Base-by-base conservation (phyloP, 2,329 filamentous ascomycete species). In the Pseudogymnoascus pannorum region DNA sequence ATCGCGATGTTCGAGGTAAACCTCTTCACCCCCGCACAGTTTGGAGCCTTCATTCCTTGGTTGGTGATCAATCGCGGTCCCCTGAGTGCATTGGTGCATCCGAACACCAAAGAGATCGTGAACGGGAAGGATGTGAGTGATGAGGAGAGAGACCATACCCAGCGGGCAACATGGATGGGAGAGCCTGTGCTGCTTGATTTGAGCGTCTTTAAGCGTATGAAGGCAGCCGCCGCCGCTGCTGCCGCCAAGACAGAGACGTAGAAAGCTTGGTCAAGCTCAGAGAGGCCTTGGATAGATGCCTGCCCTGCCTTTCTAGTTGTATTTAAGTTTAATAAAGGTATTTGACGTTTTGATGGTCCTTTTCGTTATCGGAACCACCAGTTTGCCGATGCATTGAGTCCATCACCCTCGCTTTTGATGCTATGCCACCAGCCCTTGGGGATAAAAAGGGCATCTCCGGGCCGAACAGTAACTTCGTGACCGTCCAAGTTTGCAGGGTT, bases 1-100 rank as follows among this genome's bases (percentile, higher is more conserved):
- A 74, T 91, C 0, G 88, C 86, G 59, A 96, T 96, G 91, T 96
- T 96, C 69, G 92, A 97, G 75, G 91, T 96, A 51, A 95, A 95
- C 67, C 51, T 96, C 18, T 91, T 93, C 72, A 91, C 87, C 0
- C 92, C 92, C 0, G 86, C 85, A 2, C 89, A 96, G 72, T 96
- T 96, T 70, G 92, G 92, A 0, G 92, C 92, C 0, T 95, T 96
- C 69, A 77, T 97, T 38, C 82, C 90, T 0, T 96, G 92, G 92
- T 76, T 96, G 29, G 82, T 90, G 29, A 84, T 96, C 62, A 87
- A 92, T 74, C 81, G 92, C 4, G 92, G 92, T 0, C 89, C 90
- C 2, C 74, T 96, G 63, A 92, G 88, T 57, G 91, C 78, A 3
- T 76, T 97, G 18, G 73, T 96, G 1, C 92, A 96, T 73, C 91